These are phyloP conservation scores for Phialocephala subalpina DNA, from an alignment of 2,329 filamentous ascomycete genomes.

Conservation along the genomic window DNA sequence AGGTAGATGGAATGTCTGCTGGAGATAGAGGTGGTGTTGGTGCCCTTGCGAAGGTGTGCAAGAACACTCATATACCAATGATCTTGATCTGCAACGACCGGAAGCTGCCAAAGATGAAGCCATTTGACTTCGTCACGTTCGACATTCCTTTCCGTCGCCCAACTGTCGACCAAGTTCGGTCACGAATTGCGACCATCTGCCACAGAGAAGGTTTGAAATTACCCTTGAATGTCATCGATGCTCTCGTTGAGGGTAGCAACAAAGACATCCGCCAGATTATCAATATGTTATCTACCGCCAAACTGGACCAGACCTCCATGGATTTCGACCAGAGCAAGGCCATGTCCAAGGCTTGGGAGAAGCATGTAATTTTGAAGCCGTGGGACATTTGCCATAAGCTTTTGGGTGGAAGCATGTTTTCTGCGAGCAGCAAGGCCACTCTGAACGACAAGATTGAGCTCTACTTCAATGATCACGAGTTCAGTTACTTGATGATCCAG, in stretches of 20 bases:
- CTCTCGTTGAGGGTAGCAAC: conserved; percentile 92
- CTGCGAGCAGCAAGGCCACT: conserved; percentile 81
- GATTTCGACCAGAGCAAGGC: conserved; percentile 86
- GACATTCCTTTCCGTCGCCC: conserved; percentile 90
- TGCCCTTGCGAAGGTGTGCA: conserved; percentile 92
- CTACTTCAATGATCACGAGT: conserved; percentile 99
- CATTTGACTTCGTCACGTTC: conserved; percentile 86
- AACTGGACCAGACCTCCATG: conserved; percentile 83
- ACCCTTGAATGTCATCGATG: conserved; percentile 83
- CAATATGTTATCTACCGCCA: conserved; percentile 97
- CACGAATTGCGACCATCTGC: conserved; percentile 93
- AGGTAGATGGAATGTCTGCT: conserved; percentile 98
- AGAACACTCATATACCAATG: conserved; percentile 92
- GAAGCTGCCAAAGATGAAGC: conserved; percentile 94
- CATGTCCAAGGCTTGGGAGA: conserved; percentile 99
- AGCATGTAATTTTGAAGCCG: conserved; percentile 93
- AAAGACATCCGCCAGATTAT: conserved; percentile 98
- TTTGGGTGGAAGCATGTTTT: conserved; percentile 86
- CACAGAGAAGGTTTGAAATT: conserved; percentile 91
- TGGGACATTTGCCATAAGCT: conserved; percentile 99
- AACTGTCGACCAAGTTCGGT: conserved; percentile 89
- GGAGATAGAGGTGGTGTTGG: conserved; percentile 96
- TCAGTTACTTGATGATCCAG: conserved; percentile 96
- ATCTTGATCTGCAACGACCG: conserved; percentile 99
- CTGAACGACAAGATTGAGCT: conserved; percentile 98